Conservation (phyloP, 2,329 filamentous ascomycete genomes). For the Monilinia laxa region DNA sequence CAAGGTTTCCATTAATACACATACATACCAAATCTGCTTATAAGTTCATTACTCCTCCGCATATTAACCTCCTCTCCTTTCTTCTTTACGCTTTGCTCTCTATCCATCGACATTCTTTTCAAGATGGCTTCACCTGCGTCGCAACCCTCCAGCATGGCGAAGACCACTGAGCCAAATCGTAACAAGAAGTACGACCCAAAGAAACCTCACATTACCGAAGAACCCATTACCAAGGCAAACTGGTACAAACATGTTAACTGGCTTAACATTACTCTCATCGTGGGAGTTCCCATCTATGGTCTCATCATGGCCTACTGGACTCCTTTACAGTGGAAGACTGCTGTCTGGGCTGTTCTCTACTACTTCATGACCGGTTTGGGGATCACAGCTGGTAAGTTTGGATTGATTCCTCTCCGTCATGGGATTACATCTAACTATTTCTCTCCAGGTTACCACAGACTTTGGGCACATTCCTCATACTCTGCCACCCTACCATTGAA, state of each 20-base stretch:
- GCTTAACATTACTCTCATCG: constrained; percentile 81
- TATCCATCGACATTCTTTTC: constrained; percentile 25
- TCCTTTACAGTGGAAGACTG: constrained; percentile 69
- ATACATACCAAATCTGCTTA: constrained; percentile 6
- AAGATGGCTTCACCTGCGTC: constrained; percentile 24
- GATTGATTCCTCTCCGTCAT: not conserved
- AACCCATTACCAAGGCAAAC: constrained; percentile 75
- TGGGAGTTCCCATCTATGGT: constrained; percentile 73
- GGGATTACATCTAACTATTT: constrained; percentile 1
- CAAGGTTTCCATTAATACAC: not conserved
- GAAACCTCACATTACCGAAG: constrained; percentile 85
- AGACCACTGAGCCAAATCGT: constrained; percentile 35
- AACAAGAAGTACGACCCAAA: constrained; percentile 52
- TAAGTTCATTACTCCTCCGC: constrained; percentile 17
- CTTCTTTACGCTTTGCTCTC: constrained; percentile 15
- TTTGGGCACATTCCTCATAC: constrained; percentile 86
- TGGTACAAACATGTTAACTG: constrained; percentile 94
- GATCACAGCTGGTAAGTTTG: constrained; percentile 67
- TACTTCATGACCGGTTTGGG: constrained; percentile 84
- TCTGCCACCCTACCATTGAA: constrained; percentile 73
- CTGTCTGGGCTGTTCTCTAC: constrained; percentile 71
- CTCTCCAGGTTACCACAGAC: constrained; percentile 66
- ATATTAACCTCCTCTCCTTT: not conserved
- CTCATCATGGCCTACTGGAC: constrained; percentile 76
- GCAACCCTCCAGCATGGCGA: constrained; percentile 36